These are phyloP conservation scores for Murraya paniculata DNA, from an alignment of 345 rosid genomes.

Conservation along the genomic window DNA sequence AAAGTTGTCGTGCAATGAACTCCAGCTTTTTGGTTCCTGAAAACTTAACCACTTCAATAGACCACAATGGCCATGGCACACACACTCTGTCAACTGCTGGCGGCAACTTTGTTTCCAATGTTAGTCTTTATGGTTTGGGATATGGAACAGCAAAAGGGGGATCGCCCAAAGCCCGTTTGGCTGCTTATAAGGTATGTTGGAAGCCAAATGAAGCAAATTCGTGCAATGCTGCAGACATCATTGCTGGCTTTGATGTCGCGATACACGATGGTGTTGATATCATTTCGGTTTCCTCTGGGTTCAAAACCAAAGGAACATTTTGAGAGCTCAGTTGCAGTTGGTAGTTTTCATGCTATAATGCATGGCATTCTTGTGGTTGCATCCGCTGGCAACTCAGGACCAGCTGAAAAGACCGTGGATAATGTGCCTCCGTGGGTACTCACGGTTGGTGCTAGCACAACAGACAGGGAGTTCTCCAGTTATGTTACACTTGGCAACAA, in stretches of 20 bases:
- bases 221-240: constrained; percentile 39
- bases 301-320: constrained; percentile 17
- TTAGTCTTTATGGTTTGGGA: constrained; percentile 19
- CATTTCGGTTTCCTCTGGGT: constrained; percentile 42
- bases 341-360: constrained; percentile 40
- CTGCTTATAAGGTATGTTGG: constrained; percentile 48
- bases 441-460: constrained; percentile 47
- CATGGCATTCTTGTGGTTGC: constrained; percentile 33
- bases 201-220: background rate
- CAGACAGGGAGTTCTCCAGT: constrained; percentile 26
- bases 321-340: constrained; percentile 33
- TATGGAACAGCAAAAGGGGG: constrained; percentile 43
- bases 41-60: background rate
- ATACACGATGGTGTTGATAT: constrained; percentile 49
- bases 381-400: constrained; percentile 48
- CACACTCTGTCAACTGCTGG: constrained; percentile 50
- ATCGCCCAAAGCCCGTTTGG: constrained; percentile 45
- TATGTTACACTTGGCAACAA: constrained; percentile 15
- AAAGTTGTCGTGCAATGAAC: background rate
- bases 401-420: constrained; percentile 8
- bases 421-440: constrained; percentile 46
- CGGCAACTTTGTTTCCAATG: constrained; percentile 29
- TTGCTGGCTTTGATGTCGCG: constrained; percentile 39
- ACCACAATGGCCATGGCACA: constrained; percentile 37
- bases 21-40: background rate